Evolutionary conservation across 1,139 yeast genomes (phyloP), one percentile per base, ranked within the genome.

Genomic region (Kazachstania sp.): DNA sequence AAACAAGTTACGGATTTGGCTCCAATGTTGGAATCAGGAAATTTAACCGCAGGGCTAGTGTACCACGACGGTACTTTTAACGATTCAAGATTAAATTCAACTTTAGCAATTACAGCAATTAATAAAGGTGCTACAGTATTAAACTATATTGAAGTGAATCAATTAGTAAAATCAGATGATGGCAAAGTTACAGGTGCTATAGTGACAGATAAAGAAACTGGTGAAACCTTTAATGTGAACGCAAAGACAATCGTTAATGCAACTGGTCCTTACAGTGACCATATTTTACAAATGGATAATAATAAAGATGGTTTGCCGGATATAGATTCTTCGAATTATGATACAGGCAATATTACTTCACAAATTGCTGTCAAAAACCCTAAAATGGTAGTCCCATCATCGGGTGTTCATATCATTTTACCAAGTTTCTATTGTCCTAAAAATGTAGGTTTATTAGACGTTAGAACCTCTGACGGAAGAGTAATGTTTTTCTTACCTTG

Each of bases 401-500:
- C 92, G 37, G 97, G 97, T 69, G 95, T 87, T 45, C 97, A 90
- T 68, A 77, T 90, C 63, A 84, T 90, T 48, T 76, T 90, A 55
- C 97, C 97, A 28, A 95, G 92, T 56, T 88, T 78, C 74, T 90
- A 86, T 70, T 84, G 95, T 65, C 95, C 97, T 49, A 76, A 78
- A 64, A 82, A 82, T 55, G 78, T 87, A 77, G 97, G 97, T 55
- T 74, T 90, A 57, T 75, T 90, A 53, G 97, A 90, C 67, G 95
- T 97, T 43, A 77, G 86, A 44, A 90, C 97, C 46, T 74, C 94
- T 39, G 97, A 90, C 65, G 97, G 97, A 49, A 82, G 97, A 70
- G 97, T 90, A 51, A 86, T 90, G 84, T 90, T 90, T 72, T 90
- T 90, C 71, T 74, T 90, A 67, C 97, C 97, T 59, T 90, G 97